A percentile compares a stretch with the other conserved stretches of the same genome.
phyloP scores from a whole-genome alignment of 148 eudicot species.

The Chenopodium album region DNA sequence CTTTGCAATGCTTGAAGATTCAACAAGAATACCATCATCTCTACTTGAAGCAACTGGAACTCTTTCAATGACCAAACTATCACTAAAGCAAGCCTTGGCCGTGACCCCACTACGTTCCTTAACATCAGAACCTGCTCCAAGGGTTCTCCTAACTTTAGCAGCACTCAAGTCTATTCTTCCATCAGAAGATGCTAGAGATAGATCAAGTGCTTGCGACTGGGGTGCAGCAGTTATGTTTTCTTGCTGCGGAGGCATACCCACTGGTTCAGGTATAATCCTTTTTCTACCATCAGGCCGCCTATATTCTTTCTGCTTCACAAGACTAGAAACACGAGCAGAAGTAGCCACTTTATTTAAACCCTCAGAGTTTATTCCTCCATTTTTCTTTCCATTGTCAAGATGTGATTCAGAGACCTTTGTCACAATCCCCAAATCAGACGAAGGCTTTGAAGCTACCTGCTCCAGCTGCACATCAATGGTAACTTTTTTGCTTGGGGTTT shows the following conservation, averaged over 20 bases:
- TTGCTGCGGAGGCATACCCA: slow-evolving; percentile 63
- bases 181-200: slow-evolving; percentile 39
- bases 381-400: slow-evolving; percentile 57
- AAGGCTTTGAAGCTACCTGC: slow-evolving; percentile 45
- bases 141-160: slow-evolving; percentile 44
- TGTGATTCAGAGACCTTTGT: slow-evolving; percentile 48
- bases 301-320: slow-evolving; percentile 96
- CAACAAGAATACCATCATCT: slow-evolving; percentile 54
- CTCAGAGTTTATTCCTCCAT: slow-evolving; percentile 36
- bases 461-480: slow-evolving; percentile 38
- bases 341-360: slow-evolving; percentile 46
- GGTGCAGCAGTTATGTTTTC: slow-evolving; percentile 41
- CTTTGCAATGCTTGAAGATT: slow-evolving; percentile 46
- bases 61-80: slow-evolving; percentile 87
- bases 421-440: slow-evolving; percentile 36
- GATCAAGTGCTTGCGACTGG: slow-evolving; percentile 47
- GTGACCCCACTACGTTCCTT: slow-evolving; percentile 64
- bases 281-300: slow-evolving; percentile 95
- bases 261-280: slow-evolving; percentile 96
- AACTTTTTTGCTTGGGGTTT: slow-evolving; percentile 49
- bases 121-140: slow-evolving; percentile 46
- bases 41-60: slow-evolving; percentile 48
- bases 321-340: slow-evolving; percentile 59
- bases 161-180: slow-evolving; percentile 39
- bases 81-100: slow-evolving; percentile 76